A percentile compares a stretch with the other conserved stretches of the same genome.
These are phyloP conservation scores for Leptographium lundbergii DNA, from an alignment of 2,329 filamentous ascomycete species.

Conservation along the genomic window DNA sequence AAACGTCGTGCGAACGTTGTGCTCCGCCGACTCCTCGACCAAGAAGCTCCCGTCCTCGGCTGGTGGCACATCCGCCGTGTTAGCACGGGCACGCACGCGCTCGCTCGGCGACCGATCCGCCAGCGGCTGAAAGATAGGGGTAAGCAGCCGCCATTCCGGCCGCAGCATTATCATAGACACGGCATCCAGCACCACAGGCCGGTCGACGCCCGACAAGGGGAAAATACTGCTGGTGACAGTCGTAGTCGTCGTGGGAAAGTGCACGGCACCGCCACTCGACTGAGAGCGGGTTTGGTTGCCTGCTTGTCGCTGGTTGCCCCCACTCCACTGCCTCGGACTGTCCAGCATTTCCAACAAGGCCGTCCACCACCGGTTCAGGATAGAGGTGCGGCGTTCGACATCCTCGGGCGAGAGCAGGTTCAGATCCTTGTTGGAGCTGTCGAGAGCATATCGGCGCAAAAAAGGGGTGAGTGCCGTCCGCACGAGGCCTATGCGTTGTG, in stretches of 20 bases:
- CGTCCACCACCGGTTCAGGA: constrained; percentile 86
- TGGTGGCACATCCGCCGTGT: constrained; percentile 49
- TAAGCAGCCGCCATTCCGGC: constrained; percentile 71
- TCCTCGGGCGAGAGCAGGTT: constrained; percentile 57
- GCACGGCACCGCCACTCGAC: constrained; percentile 1
- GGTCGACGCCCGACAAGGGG: constrained; percentile 71
- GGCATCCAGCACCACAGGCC: constrained; percentile 67
- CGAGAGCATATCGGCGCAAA: constrained; percentile 53
- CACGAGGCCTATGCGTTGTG: constrained; percentile 64
- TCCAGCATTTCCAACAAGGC: constrained; percentile 71
- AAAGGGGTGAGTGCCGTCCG: constrained; percentile 65
- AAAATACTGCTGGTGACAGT: constrained; percentile 39
- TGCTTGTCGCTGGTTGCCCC: constrained; percentile 3
- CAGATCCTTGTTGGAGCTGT: constrained; percentile 48
- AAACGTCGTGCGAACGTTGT: constrained; percentile 83
- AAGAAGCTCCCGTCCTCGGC: constrained; percentile 41
- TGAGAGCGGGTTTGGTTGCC: constrained; percentile 7
- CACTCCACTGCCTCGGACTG: constrained; percentile 24
- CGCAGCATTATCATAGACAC: constrained; percentile 75
- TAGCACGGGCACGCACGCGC: constrained; percentile 29
- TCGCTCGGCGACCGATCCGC: constrained; percentile 39
- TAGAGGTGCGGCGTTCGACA: constrained; percentile 63
- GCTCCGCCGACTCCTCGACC: constrained; percentile 55
- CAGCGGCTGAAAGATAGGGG: constrained; percentile 53
- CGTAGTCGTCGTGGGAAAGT: constrained; percentile 12